Evolutionary conservation across 1,139 yeast species (phyloP), one percentile per base, ranked within the genome.

Genomic region (Magnusiomyces ingens): DNA sequence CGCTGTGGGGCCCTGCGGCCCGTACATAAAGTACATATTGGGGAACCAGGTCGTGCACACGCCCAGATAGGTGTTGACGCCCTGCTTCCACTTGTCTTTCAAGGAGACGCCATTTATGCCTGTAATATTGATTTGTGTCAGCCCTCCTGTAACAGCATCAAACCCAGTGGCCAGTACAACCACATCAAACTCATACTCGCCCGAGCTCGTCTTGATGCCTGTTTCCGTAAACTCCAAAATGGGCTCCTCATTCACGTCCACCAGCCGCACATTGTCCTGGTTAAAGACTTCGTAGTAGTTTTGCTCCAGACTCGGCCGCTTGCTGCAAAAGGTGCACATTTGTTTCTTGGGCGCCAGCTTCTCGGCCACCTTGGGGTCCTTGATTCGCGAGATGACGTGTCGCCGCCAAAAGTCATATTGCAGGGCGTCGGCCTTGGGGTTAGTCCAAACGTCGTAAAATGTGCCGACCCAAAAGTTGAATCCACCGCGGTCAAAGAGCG

Each of bases 1-100:
- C 8, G 67, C 64, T 36, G 69, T 66, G n/a, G 71, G 71, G 3
- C 64, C 67, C 42, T 65, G 69, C 15, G 70, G 70, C 11, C 71
- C 70, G 53, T 66, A 67, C 46, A 65, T 55, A 51, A 59, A 64
- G 50, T 60, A 66, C 64, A 67, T 56, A 53, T 64, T 67, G 49
- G 67, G 70, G 55, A 58, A 64, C 36, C 64, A 67, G 40, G 59
- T 48, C 42, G 62, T 55, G 22, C 66, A 50, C 19, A 65, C 51
- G 13, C 70, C 70, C 22, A 65, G 56, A 44, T 61, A 62, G 19
- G 68, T 63, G 29, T 45, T 52, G 32, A 62, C 59, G 18, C 66
- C 67, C 13, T 56, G 53, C 22, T 57, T 54, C 69, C 68, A 65
- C 44, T 62, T 58, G 21, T 64, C 65, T n/a, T 47, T 42, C 8